Evolutionary conservation across 2,329 filamentous ascomycete species (phyloP), one percentile per base, ranked within the genome.

Genomic region (Aureobasidium pullulans): DNA sequence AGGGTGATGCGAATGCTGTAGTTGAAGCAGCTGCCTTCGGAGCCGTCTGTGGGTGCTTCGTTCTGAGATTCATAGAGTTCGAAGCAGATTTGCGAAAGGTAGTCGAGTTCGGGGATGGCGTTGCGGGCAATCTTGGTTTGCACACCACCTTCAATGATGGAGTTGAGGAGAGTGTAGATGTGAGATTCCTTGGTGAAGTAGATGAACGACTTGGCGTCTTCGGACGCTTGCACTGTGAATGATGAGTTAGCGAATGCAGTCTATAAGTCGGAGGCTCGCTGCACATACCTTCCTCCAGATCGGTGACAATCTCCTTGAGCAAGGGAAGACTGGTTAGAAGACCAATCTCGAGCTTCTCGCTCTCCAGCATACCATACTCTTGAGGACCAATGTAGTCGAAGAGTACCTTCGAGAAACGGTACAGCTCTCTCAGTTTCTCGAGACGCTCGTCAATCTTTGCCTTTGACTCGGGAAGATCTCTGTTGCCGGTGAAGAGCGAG

Each of bases 161-260:
- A 97, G 73, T 99, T 99, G 61, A 99, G 83, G 5, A 99, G 82
- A 5, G 94, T 99, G 76, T 99, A 99, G 64, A 99, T 96, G 72
- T 99, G 94, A 0, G 90, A 96, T 75, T 99, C 94, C 74, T 99
- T 99, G 64, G 94, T 99, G 74, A 99, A 99, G 77, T 99, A 99
- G 75, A 97, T 90, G 78, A 97, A 97, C 1, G 88, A 93, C 71
- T 96, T 96, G 46, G 92, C 91, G 65, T 95, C 89, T 57, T 93
- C 87, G 0, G 90, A 95, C 3, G 94, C 93, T 74, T 99, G 94
- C 73, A 97, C 90, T 49, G 23, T 32, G 39, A 43, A 31, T 1
- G 34, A 53, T 39, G 11, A 47, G 52, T 47, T 43, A 39, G 39
- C n/a, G 19, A 32, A 1, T 19, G 19, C 10, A 31, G 5, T 23